Evolutionary conservation across 768 basidiomycete species (phyloP), one percentile per base, ranked within the genome.

Genomic region (Leccinellum albellum): DNA sequence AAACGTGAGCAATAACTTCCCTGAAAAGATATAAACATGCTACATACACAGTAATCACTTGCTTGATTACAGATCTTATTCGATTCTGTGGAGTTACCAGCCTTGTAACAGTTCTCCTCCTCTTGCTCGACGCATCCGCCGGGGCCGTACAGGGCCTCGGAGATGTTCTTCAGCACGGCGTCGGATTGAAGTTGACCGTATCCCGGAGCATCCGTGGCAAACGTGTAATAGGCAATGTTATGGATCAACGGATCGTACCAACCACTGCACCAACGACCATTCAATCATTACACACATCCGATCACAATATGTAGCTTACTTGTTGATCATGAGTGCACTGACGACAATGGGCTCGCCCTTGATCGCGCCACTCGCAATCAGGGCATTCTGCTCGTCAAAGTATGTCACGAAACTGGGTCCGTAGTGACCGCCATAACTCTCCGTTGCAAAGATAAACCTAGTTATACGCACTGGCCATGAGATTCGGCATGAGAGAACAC

Each of bases 401-500:
- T 78, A 86, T 5, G 81, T 81, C 29, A 84, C 83, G 58, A 87
- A 86, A 48, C 75, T 75, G 4, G 86, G 84, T 1, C 81, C 85
- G 64, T 85, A 87, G 63, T 87, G 85, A 0, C 85, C 85, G 6
- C 86, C 86, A 54, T 85, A 88, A 51, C 83, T 84, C 65, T 88
- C 85, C 6, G 85, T 85, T 2, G 83, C 78, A 47, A 87, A 77
- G 35, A 85, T 79, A 60, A 87, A 85, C 61, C 85, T 85, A 37
- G n/a, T 21, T 0, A 35, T 40, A n/a, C 28, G 17, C 20, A 50
- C 7, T 52, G 24, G 53, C 21, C 4, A 20, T 17, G 26, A 15
- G 14, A 15, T 49, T 14, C 7, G 45, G 17, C 9, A 17, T 28
- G 6, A 26, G 6, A 50, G 14, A n/a, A n/a, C 5, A 42, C 0